phyloP scores from a whole-genome alignment of 345 rosid genomes.

The Cardamine resedifolia region DNA sequence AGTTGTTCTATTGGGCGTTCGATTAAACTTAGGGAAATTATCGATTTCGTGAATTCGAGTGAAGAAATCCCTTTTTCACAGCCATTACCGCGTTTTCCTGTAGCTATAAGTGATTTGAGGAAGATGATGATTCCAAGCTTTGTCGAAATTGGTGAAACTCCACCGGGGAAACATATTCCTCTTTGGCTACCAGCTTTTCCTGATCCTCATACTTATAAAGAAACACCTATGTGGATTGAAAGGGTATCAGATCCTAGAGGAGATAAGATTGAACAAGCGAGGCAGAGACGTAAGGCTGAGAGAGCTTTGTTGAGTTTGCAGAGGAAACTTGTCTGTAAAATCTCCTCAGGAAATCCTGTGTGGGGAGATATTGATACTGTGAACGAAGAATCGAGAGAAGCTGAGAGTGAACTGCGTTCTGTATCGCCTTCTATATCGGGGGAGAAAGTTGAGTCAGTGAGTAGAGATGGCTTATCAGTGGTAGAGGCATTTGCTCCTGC shows the following conservation, averaged over 20 bases:
- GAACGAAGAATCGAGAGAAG: constrained; percentile 34
- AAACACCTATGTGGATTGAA: constrained; percentile 87
- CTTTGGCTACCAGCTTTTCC: constrained; percentile 95
- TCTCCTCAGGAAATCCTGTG: constrained; percentile 45
- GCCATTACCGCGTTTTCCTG: constrained; percentile 67
- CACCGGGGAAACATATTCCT: constrained; percentile 86
- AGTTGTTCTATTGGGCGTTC: constrained; percentile 48
- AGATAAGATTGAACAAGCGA: constrained; percentile 87
- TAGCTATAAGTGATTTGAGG: constrained; percentile 33
- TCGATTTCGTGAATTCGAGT: constrained; percentile 47
- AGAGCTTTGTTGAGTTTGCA: constrained; percentile 87
- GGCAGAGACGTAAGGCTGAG: constrained; percentile 88
- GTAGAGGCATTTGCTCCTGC: constrained; percentile 83
- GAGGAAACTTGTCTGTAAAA: constrained; percentile 64
- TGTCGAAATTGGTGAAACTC: constrained; percentile 64
- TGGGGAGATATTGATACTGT: constrained; percentile 37
- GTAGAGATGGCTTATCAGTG: constrained; percentile 48
- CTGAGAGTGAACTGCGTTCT: constrained; percentile 40
- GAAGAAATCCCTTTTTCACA: constrained; percentile 75
- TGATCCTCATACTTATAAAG: constrained; percentile 83
- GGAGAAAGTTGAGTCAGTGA: constrained; percentile 49
- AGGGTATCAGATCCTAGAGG: constrained; percentile 66
- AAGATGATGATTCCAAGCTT: constrained; percentile 77
- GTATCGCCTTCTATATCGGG: constrained; percentile 47
- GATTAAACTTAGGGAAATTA: constrained; percentile 48